Evolutionary conservation across 2,329 filamentous ascomycete genomes (phyloP).

Genomic region (Hirsutella thompsonii): DNA sequence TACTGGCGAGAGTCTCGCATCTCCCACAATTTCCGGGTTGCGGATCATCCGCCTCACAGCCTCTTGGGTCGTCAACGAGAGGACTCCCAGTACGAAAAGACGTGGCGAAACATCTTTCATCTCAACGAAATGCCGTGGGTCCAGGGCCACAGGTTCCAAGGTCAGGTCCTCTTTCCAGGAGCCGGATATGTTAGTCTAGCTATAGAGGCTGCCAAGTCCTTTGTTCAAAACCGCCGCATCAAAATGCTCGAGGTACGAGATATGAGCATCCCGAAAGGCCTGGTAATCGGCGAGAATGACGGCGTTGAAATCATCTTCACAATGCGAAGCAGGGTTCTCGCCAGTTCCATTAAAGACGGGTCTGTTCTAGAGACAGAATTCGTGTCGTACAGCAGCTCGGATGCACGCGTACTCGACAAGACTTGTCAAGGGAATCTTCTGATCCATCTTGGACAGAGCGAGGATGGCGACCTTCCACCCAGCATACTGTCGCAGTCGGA

Average conservation of each 20-base stretch:
- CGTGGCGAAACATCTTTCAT: conserved; percentile 11
- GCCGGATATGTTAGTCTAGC: conserved; percentile 24
- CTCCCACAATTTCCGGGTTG: conserved; percentile 3
- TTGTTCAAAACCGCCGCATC: neutral
- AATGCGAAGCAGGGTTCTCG: neutral
- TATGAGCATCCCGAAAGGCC: neutral
- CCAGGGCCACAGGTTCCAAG: conserved; percentile 10
- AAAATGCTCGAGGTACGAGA: neutral
- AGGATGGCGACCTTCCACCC: neutral
- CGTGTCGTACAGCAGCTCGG: neutral
- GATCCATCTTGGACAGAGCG: neutral
- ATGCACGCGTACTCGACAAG: neutral
- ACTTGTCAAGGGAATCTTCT: neutral
- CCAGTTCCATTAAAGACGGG: neutral
- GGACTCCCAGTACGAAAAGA: conserved; percentile 2
- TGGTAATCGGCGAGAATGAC: neutral
- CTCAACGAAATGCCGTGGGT: conserved; percentile 19
- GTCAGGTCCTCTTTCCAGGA: conserved; percentile 19
- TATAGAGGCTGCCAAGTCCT: conserved; percentile 2
- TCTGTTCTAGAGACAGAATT: neutral
- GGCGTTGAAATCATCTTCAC: neutral
- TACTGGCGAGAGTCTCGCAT: conserved; percentile 16
- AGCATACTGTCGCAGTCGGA: neutral
- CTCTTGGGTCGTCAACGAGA: conserved; percentile 11
- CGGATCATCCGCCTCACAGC: conserved; percentile 8